A percentile compares a stretch with the other conserved stretches of the same genome.
Evolutionary conservation across 2,329 filamentous ascomycete genomes (phyloP).

Genomic region (Exophiala aquamarina): DNA sequence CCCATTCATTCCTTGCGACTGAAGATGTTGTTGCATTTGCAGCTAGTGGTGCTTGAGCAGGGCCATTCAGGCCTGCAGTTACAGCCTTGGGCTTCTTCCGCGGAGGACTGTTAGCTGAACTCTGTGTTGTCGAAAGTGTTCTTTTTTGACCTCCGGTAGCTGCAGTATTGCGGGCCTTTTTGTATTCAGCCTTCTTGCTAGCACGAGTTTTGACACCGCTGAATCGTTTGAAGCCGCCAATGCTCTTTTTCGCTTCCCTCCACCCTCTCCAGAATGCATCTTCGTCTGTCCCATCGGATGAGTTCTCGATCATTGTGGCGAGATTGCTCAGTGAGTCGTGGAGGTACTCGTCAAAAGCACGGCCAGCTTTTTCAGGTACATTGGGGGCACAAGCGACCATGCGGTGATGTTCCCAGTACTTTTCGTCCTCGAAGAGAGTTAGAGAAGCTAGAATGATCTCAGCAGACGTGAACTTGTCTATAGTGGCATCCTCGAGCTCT

Average conservation of each 20-base stretch:
- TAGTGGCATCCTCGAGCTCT: conserved; percentile 42
- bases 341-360: conserved; percentile 58
- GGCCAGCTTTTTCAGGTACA: conserved; percentile 40
- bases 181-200: conserved; percentile 3
- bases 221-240: conserved; percentile 11
- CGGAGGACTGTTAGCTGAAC: no score
- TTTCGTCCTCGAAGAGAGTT: conserved; percentile 45
- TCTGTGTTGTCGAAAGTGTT: no score
- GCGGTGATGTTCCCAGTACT: conserved; percentile 53
- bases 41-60: no score
- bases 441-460: conserved; percentile 59
- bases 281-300: background rate
- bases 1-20: no score
- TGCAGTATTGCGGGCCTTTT: no score
- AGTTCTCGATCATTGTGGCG: background rate
- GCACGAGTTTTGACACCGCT: conserved; percentile 8
- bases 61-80: no score
- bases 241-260: conserved; percentile 8
- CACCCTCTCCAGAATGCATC: conserved; percentile 15
- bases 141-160: no score
- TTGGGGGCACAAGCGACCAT: conserved; percentile 50
- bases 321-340: conserved; percentile 43
- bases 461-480: conserved; percentile 48
- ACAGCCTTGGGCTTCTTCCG: no score
- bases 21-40: no score